phyloP scores from a whole-genome alignment of 805 yeast species.

The Candida schatavii region DNA sequence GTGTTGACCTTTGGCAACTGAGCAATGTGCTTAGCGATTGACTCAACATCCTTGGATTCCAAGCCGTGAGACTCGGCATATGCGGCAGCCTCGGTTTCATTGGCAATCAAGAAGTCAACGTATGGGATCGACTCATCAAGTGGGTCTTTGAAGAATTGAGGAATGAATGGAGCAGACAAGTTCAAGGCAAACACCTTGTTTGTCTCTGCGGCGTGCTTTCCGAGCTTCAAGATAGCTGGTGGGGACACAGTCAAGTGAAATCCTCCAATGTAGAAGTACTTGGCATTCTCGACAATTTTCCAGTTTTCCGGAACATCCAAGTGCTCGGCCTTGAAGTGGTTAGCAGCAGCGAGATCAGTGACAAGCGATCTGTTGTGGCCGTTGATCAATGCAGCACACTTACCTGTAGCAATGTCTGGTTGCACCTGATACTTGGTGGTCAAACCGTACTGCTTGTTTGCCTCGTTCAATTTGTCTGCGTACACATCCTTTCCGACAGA shows the following conservation, averaged over 20 bases:
- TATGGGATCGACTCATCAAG: conserved; percentile 77
- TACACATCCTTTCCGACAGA: conserved; percentile 92
- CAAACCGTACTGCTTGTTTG: conserved; percentile 87
- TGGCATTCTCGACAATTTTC: conserved; percentile 76
- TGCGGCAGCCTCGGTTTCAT: conserved; percentile 95
- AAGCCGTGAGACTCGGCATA: conserved; percentile 84
- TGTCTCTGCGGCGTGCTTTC: conserved; percentile 84
- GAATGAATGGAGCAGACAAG: conserved; percentile 95
- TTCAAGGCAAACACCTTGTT: conserved; percentile 80
- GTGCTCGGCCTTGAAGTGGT: conserved; percentile 89
- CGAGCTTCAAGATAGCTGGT: conserved; percentile 84
- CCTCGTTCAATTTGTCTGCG: conserved; percentile 74
- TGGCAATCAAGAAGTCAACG: conserved; percentile 89
- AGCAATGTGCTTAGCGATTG: conserved; percentile 82
- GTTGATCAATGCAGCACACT: conserved; percentile 93
- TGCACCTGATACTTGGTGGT: conserved; percentile 81
- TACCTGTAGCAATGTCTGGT: conserved; percentile 80
- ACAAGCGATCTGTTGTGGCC: conserved; percentile 89
- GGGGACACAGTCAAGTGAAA: conserved; percentile 98
- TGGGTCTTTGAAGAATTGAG: conserved; percentile 92
- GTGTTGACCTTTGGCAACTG: conserved; percentile 70
- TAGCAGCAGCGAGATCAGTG: conserved; percentile 97
- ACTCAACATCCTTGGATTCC: conserved; percentile 57
- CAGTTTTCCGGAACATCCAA: conserved; percentile 88
- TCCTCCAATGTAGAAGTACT: conserved; percentile 93